These are phyloP conservation scores for Crithidia mellificae DNA, from an alignment of 208 protist species.

Conservation along the genomic window DNA sequence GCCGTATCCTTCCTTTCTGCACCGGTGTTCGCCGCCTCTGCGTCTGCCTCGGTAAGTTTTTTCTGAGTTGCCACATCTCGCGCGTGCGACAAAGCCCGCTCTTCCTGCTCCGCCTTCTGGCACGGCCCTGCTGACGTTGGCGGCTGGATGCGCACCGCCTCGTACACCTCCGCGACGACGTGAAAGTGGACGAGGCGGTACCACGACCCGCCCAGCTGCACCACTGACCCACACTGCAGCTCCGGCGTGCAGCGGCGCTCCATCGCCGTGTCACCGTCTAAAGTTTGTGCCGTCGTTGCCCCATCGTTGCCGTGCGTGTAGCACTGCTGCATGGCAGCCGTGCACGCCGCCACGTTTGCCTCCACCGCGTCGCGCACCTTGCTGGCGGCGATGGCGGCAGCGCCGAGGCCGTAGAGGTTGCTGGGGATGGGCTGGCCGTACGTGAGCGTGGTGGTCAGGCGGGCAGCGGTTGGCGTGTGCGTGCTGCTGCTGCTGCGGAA, in stretches of 20 bases:
- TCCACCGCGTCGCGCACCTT: constrained; percentile 51
- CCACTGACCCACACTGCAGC: constrained; percentile 44
- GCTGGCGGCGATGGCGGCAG: constrained; percentile 41
- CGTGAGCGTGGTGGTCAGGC: constrained; percentile 41
- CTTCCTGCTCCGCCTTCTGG: background rate
- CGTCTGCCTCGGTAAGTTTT: background rate
- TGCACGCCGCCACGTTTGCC: constrained; percentile 35
- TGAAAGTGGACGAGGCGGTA: constrained; percentile 58
- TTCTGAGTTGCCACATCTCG: background rate
- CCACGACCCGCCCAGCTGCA: constrained; percentile 37
- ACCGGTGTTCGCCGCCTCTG: too few relatives aligned
- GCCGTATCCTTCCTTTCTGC: too few relatives aligned
- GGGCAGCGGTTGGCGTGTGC: constrained; percentile 27
- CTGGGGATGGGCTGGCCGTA: constrained; percentile 57
- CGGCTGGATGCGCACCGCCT: constrained; percentile 41
- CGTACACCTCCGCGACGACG: constrained; percentile 75
- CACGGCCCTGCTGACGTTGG: background rate
- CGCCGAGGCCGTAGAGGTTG: constrained; percentile 53
- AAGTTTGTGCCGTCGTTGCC: background rate
- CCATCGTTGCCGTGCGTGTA: constrained; percentile 3
- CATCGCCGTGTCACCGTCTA: too few relatives aligned
- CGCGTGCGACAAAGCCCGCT: background rate
- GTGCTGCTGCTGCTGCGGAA: constrained; percentile 55
- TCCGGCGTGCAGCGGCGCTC: constrained; percentile 31
- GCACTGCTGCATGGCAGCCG: constrained; percentile 18